These are phyloP conservation scores for Metschnikowia cerradonensis DNA, from an alignment of 805 yeast species.

Conservation along the genomic window DNA sequence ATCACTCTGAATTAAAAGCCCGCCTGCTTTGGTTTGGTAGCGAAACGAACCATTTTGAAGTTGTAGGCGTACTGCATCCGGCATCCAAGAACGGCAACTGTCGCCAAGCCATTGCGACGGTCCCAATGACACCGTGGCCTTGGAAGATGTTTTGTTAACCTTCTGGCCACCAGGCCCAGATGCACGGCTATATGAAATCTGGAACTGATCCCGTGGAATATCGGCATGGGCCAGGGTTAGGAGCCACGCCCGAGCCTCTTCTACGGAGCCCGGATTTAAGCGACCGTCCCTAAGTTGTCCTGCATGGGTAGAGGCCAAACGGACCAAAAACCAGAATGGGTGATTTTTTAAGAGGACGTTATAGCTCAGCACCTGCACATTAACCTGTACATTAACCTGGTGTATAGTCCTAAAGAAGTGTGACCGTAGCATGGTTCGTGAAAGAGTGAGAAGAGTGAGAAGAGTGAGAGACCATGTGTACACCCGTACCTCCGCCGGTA, in stretches of 20 bases:
- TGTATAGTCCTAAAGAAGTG: background rate
- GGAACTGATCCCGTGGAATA: slow-evolving; percentile 47
- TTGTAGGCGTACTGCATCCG: slow-evolving; percentile 45
- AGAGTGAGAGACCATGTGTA: background rate
- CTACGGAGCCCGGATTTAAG: slow-evolving; percentile 7
- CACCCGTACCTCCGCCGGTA: background rate
- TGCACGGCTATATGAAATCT: slow-evolving; percentile 50
- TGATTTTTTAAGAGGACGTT: too few relatives aligned
- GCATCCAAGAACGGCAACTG: slow-evolving; percentile 52
- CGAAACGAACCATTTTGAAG: slow-evolving; percentile 38
- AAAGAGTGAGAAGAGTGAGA: background rate
- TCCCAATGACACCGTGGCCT: slow-evolving; percentile 56
- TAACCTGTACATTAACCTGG: too few relatives aligned
- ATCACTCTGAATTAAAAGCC: slow-evolving; percentile 60
- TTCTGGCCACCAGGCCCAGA: slow-evolving; percentile 90
- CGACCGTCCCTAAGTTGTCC: background rate
- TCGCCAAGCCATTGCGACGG: slow-evolving; percentile 42
- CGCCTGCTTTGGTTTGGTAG: slow-evolving; percentile 53
- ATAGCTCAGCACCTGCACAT: too few relatives aligned
- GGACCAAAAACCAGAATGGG: too few relatives aligned
- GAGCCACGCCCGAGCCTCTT: slow-evolving; percentile 43
- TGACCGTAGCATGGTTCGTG: background rate
- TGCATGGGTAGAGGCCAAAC: too few relatives aligned
- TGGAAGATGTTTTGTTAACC: slow-evolving; percentile 68
- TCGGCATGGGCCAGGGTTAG: slow-evolving; percentile 19